Evolutionary conservation across 2,329 filamentous ascomycete genomes (phyloP).

Genomic region (Penicillium sp.): DNA sequence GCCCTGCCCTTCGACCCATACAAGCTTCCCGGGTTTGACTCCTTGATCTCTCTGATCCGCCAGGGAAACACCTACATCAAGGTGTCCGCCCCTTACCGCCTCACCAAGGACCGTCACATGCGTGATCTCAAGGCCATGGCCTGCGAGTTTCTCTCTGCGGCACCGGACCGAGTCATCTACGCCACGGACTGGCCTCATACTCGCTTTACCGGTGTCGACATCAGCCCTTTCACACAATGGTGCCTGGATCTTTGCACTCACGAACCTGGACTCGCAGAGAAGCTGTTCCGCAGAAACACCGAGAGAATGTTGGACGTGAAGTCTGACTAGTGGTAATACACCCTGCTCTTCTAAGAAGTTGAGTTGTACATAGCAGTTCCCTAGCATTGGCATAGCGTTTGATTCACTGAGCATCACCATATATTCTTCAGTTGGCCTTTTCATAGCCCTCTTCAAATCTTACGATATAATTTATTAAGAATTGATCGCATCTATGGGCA

Average conservation of each 20-base stretch:
- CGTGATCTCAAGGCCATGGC: slow-evolving; percentile 50
- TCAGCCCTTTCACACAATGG: slow-evolving; percentile 53
- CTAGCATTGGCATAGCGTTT: slow-evolving; percentile 10
- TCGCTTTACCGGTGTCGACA: slow-evolving; percentile 57
- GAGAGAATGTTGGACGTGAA: slow-evolving; percentile 49
- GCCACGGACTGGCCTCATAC: slow-evolving; percentile 66
- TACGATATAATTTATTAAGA: neutral
- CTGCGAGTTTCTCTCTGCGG: slow-evolving; percentile 49
- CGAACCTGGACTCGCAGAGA: slow-evolving; percentile 45
- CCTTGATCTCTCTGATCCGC: slow-evolving; percentile 49
- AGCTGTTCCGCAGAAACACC: slow-evolving; percentile 57
- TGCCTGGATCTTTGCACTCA: slow-evolving; percentile 55
- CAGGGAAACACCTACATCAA: slow-evolving; percentile 56
- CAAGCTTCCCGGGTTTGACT: slow-evolving; percentile 49
- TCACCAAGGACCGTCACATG: slow-evolving; percentile 47
- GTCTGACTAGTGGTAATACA: slow-evolving; percentile 9
- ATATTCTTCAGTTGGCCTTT: neutral
- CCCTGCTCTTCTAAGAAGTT: neutral
- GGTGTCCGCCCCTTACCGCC: slow-evolving; percentile 58
- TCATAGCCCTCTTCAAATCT: neutral
- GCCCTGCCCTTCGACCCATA: slow-evolving; percentile 40
- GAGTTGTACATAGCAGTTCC: slow-evolving; percentile 9
- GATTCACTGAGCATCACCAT: neutral
- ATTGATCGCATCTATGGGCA: neutral
- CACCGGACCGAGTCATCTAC: slow-evolving; percentile 52